Percentiles rank a stretch among this genome's conserved stretches.
phyloP scores from a whole-genome alignment of 176 grass and related monocot genomes.

The Hsuehochloa calcarea region DNA sequence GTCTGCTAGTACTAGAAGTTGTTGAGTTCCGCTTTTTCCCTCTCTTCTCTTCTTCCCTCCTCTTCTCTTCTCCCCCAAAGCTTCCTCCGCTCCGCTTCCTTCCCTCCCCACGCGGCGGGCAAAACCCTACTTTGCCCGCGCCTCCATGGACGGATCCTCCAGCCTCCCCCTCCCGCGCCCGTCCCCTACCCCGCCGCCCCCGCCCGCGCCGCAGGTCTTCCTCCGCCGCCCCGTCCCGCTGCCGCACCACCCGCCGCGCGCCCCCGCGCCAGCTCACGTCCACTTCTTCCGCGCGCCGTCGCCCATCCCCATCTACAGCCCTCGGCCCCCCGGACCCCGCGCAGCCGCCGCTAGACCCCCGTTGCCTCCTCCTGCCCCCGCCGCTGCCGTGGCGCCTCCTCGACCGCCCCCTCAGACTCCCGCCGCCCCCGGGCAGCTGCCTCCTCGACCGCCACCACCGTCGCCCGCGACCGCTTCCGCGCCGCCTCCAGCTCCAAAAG shows the following conservation, averaged over 20 bases:
- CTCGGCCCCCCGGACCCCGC: conserved; percentile 10
- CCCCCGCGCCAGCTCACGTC: conserved; percentile 15
- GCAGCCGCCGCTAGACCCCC: background rate
- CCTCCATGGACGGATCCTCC: conserved; percentile 49
- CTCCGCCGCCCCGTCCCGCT: conserved; percentile 40
- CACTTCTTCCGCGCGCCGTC: conserved; percentile 30
- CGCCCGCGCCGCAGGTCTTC: conserved; percentile 41
- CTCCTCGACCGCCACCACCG: background rate
- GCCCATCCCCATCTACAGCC: conserved; percentile 36
- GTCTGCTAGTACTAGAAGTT: no score
- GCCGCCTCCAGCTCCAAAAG: background rate
- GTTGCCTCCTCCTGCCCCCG: background rate
- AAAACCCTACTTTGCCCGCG: conserved; percentile 5
- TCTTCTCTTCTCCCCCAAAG: conserved; percentile 11
- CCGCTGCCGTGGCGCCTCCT: background rate
- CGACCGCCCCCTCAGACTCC: background rate
- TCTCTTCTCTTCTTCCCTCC: conserved; percentile 31
- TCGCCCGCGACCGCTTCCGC: background rate
- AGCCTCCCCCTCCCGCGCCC: conserved; percentile 20
- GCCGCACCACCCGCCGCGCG: conserved; percentile 8
- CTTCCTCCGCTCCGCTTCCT: background rate
- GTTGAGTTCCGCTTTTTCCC: conserved; percentile 36
- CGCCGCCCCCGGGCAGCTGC: background rate
- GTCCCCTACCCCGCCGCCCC: background rate
- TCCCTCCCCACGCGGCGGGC: background rate